phyloP scores from a whole-genome alignment of 2,329 filamentous ascomycete genomes.

The Botrytis medusae region DNA sequence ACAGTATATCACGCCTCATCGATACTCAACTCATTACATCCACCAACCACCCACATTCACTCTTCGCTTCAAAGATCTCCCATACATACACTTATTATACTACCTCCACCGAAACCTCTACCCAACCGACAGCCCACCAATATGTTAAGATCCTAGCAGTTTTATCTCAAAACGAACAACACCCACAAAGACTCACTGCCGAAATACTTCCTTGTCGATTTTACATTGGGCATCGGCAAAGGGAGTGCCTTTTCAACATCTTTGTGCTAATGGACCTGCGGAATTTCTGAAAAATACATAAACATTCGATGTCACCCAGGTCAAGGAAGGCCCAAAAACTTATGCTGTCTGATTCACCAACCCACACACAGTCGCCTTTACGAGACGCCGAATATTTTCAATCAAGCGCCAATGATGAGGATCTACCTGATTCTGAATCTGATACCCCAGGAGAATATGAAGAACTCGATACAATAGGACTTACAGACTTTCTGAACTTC shows the following conservation, averaged over 20 bases:
- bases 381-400: background rate
- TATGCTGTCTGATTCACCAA: conserved; percentile 18
- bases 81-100: background rate
- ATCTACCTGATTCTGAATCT: background rate
- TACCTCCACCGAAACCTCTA: conserved; percentile 1
- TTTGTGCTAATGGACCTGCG: conserved; percentile 7
- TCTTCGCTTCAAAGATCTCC: conserved; percentile 13
- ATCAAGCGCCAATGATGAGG: conserved; percentile 16
- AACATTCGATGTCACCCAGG: conserved; percentile 5
- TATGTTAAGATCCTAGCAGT: conserved; percentile 8
- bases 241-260: background rate
- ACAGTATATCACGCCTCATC: background rate
- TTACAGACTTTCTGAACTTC: conserved; percentile 64
- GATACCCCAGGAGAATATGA: background rate
- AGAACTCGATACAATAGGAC: conserved; percentile 14
- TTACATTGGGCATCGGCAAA: conserved; percentile 3
- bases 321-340: conserved; percentile 21
- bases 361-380: conserved; percentile 2
- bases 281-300: conserved; percentile 4
- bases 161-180: background rate
- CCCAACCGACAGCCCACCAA: background rate
- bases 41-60: background rate
- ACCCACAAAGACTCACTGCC: background rate
- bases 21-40: background rate
- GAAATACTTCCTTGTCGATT: background rate